phyloP scores from a whole-genome alignment of 2,329 filamentous ascomycete species.

The Pseudogymnoascus sp. region DNA sequence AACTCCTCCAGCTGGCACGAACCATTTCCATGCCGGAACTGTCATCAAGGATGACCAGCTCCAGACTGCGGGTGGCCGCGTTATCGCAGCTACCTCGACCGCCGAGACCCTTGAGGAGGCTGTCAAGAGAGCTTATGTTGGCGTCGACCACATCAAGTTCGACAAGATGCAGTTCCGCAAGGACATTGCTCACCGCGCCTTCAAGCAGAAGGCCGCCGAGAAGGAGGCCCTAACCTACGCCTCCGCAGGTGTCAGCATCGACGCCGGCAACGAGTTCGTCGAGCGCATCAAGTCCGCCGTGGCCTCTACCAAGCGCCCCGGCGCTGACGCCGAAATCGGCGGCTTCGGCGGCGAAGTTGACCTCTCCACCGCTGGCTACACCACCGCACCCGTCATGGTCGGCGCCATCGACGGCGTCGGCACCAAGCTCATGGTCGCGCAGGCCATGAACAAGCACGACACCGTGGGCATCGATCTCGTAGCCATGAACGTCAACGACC shows the following conservation, averaged over 20 bases:
- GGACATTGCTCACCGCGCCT: conserved; percentile 79
- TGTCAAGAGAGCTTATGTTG: conserved; percentile 79
- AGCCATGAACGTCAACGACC: conserved; percentile 98
- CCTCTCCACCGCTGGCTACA: conserved; percentile 65
- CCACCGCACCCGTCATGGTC: conserved; percentile 71
- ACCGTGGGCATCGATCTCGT: conserved; percentile 96
- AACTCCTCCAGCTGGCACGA: conserved; percentile 38
- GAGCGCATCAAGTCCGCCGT: conserved; percentile 86
- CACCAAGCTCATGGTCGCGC: conserved; percentile 94
- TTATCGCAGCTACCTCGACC: conserved; percentile 85
- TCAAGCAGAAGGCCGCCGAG: conserved; percentile 35
- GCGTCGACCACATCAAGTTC: conserved; percentile 70
- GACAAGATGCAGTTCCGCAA: conserved; percentile 53
- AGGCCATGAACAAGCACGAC: conserved; percentile 80
- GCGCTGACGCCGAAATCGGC: conserved; percentile 87
- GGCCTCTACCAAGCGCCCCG: conserved; percentile 72
- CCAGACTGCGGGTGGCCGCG: conserved; percentile 74
- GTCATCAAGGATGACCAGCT: conserved; percentile 54
- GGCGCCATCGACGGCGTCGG: conserved; percentile 93
- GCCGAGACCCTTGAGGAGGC: conserved; percentile 70
- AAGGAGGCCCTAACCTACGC: conserved; percentile 73
- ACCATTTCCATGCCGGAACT: conserved; percentile 92
- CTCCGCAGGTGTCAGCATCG: conserved; percentile 85
- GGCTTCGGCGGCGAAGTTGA: conserved; percentile 89
- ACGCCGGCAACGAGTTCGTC: conserved; percentile 87